A percentile compares a stretch with the other conserved stretches of the same genome.
phyloP scores from a whole-genome alignment of 2,329 filamentous ascomycete species.

The Talaromyces sp. region DNA sequence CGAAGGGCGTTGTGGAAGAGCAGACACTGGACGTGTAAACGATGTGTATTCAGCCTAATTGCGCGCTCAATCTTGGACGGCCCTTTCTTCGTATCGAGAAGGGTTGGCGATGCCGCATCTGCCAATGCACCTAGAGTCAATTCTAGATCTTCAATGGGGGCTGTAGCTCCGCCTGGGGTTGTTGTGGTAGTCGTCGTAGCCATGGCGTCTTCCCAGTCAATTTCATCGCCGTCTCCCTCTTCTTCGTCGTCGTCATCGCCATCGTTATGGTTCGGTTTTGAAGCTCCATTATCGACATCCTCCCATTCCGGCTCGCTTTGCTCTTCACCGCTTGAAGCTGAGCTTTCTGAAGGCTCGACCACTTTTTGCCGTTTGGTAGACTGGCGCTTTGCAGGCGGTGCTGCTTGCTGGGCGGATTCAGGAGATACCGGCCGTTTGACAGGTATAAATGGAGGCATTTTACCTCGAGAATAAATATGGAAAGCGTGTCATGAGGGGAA shows the following conservation, averaged over 20 bases:
- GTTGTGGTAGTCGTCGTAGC: conserved; percentile 31
- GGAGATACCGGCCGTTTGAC: conserved; percentile 34
- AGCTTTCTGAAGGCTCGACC: conserved; percentile 17
- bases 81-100: conserved; percentile 68
- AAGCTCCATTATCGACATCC: neutral
- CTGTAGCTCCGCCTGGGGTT: conserved; percentile 12
- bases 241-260: conserved; percentile 27
- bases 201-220: conserved; percentile 56
- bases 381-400: conserved; percentile 30
- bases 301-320: conserved; percentile 11
- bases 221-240: conserved; percentile 45
- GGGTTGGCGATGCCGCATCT: conserved; percentile 51
- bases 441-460: conserved; percentile 44
- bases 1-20: conserved; percentile 85
- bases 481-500: neutral
- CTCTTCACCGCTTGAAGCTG: conserved; percentile 33
- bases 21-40: conserved; percentile 79
- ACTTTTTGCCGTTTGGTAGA: conserved; percentile 18
- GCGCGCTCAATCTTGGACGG: conserved; percentile 78
- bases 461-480: neutral
- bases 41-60: conserved; percentile 73
- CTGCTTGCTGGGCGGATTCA: conserved; percentile 23
- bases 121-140: conserved; percentile 58
- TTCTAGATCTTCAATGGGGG: conserved; percentile 55
- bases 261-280: conserved; percentile 18